A percentile compares a stretch with the other conserved stretches of the same genome.
These are phyloP conservation scores for Chaetomiaceae sp. DNA, from an alignment of 2,329 filamentous ascomycete genomes.

Conservation along the genomic window DNA sequence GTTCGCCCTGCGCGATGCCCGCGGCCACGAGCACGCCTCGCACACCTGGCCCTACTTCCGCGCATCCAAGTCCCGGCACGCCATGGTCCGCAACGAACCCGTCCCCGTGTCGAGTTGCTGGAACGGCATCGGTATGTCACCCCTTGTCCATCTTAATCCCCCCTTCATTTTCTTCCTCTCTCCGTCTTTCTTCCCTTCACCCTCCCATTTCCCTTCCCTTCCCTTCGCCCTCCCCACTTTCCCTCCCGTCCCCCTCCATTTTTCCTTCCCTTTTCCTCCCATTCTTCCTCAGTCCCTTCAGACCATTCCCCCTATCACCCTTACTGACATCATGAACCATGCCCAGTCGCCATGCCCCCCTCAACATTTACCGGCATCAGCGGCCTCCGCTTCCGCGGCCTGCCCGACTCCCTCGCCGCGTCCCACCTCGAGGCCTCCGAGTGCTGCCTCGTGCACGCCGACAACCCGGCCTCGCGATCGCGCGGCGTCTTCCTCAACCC, in stretches of 20 bases:
- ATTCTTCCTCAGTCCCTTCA: slow-evolving; percentile 34
- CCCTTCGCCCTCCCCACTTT: slow-evolving; percentile 19
- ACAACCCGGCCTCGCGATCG: slow-evolving; percentile 51
- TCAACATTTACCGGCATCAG: slow-evolving; percentile 20
- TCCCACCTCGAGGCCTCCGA: slow-evolving; percentile 69
- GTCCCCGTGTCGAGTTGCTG: slow-evolving; percentile 60
- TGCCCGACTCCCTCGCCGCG: slow-evolving; percentile 54
- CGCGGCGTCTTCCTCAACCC: slow-evolving; percentile 63
- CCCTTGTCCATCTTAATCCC: slow-evolving; percentile 31
- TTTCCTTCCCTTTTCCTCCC: slow-evolving; percentile 33
- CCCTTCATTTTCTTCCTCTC: background rate
- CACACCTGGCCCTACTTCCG: slow-evolving; percentile 56
- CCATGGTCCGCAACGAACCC: slow-evolving; percentile 44
- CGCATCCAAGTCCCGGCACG: slow-evolving; percentile 34
- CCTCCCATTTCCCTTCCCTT: too few relatives aligned
- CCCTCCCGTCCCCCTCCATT: slow-evolving; percentile 21
- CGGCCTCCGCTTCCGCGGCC: slow-evolving; percentile 52
- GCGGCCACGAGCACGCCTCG: slow-evolving; percentile 46
- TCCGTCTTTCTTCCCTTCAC: slow-evolving; percentile 33
- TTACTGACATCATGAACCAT: background rate
- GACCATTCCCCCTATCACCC: slow-evolving; percentile 25
- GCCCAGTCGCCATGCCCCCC: slow-evolving; percentile 22
- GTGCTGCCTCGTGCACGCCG: slow-evolving; percentile 70
- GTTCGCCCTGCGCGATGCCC: slow-evolving; percentile 51
- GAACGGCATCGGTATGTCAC: slow-evolving; percentile 56